Conservation (phyloP, 768 basidiomycete species). For the Sarcomyxa edulis region DNA sequence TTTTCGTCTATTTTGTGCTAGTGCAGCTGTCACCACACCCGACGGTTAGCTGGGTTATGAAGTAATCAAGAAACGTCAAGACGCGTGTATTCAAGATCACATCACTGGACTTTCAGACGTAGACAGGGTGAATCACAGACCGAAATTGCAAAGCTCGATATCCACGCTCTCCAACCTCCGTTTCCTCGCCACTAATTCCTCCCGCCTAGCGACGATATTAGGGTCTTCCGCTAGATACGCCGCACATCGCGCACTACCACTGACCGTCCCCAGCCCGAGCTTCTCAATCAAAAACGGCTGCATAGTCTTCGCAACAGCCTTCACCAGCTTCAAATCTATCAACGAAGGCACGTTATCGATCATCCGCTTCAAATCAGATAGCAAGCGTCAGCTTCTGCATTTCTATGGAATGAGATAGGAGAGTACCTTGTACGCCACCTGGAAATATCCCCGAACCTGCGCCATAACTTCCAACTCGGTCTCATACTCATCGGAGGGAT, state of each 20-base stretch:
- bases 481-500: conserved; percentile 29
- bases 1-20: too few species aligned
- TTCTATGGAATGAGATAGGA: background rate
- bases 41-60: too few species aligned
- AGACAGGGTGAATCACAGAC: conserved; percentile 9
- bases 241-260: conserved; percentile 29
- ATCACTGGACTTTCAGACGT: conserved; percentile 1
- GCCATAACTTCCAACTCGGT: conserved; percentile 37
- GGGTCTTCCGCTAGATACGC: conserved; percentile 44
- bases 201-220: conserved; percentile 24
- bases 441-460: conserved; percentile 39
- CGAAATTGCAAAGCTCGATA: conserved; percentile 25
- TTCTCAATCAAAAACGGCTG: conserved; percentile 28
- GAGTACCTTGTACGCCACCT: conserved; percentile 39
- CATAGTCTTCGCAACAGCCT: conserved; percentile 21
- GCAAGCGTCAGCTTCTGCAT: too few species aligned
- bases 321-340: conserved; percentile 27
- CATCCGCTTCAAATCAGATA: conserved; percentile 27
- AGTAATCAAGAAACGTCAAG: too few species aligned
- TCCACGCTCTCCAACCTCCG: conserved; percentile 33
- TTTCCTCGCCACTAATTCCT: conserved; percentile 25
- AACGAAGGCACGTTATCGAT: conserved; percentile 36
- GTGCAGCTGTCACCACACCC: too few species aligned
- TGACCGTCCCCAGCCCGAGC: conserved; percentile 27
- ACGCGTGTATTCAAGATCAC: too few species aligned